Evolutionary conservation across 2,329 filamentous ascomycete species (phyloP), one percentile per base, ranked within the genome.

Genomic region (Chrysosporium keratinophilum): DNA sequence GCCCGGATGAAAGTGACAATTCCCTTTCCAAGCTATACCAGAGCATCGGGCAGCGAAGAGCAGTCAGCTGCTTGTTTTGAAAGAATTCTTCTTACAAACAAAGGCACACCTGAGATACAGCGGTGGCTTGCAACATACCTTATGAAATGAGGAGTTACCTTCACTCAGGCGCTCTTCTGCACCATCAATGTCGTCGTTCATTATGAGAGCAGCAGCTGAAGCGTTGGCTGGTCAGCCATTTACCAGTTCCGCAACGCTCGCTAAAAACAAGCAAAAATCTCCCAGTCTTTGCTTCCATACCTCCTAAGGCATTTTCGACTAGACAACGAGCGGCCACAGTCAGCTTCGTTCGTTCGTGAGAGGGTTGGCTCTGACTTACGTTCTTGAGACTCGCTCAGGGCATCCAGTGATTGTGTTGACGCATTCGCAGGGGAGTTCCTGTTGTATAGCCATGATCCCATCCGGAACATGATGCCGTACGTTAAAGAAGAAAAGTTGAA

Each of bases 111-210:
- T 52, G 52, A n/a, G 17, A 14, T 14, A 33, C 33, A 39, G 31
- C 6, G 11, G 37, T 5, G 14, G 15, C 33, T 28, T 47, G 28
- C 28, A 35, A 63, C 66, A 55, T 63, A 82, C 80, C 72, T 82
- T 81, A 70, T 98, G 93, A 65, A 94, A 97, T n/a, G 87, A 81
- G 5, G 90, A 95, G 60, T 79, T 78, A 43, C 86, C 84, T 60
- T 84, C 79, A 49, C 79, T 78, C 35, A 95, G 76, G 41, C 82
- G 81, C 56, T 76, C 76, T 71, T 94, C 87, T 5, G 93, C 93
- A 39, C 81, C 83, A 35, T 88, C 86, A 56, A 97, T 84, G 70
- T 97, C 88, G 70, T 95, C 89, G 65, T 93, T 85, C 77, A 95
- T 85, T 61, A 95, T 87, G 54, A 87, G 74, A 7, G 79, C 77